Evolutionary conservation across 2,329 filamentous ascomycete genomes (phyloP).

Genomic region (Ciborinia camelliae): DNA sequence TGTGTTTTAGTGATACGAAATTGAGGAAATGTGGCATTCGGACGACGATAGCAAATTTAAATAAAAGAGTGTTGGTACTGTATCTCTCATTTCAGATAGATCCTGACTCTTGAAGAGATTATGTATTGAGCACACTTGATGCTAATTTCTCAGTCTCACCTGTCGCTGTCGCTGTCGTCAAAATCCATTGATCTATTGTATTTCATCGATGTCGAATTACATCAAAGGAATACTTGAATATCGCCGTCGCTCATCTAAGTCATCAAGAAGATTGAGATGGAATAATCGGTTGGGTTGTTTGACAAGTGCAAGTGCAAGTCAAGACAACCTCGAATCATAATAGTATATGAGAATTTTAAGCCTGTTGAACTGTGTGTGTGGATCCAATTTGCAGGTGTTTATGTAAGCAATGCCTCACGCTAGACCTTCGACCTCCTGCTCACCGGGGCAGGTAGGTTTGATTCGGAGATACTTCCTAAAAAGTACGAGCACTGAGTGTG

Average conservation of each 20-base stretch:
- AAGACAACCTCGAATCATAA: too few relatives aligned
- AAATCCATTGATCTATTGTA: neutral
- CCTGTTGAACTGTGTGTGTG: too few relatives aligned
- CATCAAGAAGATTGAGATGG: too few relatives aligned
- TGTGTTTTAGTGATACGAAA: neutral
- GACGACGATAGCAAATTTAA: neutral
- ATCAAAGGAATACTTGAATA: neutral
- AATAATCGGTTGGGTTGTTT: too few relatives aligned
- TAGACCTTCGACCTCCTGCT: too few relatives aligned
- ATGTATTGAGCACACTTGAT: neutral
- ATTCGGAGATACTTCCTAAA: neutral
- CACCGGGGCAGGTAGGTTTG: too few relatives aligned
- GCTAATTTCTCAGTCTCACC: too few relatives aligned
- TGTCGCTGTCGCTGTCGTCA: neutral
- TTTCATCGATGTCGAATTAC: neutral
- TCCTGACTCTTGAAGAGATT: neutral
- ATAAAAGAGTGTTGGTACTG: neutral
- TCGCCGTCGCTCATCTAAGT: too few relatives aligned
- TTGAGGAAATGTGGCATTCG: neutral
- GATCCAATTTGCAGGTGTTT: too few relatives aligned
- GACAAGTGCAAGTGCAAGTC: too few relatives aligned
- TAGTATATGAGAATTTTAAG: too few relatives aligned
- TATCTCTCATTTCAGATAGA: neutral
- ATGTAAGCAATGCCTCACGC: slow-evolving; percentile 6
- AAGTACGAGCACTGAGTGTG: neutral